These are phyloP conservation scores for Penicillium sp. DNA, from an alignment of 2,329 filamentous ascomycete species.

Conservation along the genomic window DNA sequence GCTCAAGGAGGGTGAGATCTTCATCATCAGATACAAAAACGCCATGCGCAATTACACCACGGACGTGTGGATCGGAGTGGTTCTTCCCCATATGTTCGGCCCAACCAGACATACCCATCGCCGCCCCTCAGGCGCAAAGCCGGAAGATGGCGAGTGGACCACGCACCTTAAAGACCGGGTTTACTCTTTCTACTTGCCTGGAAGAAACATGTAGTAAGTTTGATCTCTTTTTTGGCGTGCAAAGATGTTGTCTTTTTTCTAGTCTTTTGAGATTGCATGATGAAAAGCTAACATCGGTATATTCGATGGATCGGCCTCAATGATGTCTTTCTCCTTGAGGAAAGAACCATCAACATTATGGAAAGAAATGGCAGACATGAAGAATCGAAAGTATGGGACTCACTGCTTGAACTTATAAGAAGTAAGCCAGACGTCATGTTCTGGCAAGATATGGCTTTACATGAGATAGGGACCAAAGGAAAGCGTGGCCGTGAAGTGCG, in stretches of 20 bases:
- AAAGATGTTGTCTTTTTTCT: neutral
- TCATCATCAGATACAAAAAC: constrained; percentile 16
- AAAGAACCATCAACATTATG: neutral
- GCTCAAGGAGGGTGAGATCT: constrained; percentile 6
- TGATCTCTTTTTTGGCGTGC: neutral
- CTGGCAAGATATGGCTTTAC: constrained; percentile 15
- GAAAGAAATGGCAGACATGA: neutral
- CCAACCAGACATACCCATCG: constrained; percentile 1
- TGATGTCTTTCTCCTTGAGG: constrained; percentile 7
- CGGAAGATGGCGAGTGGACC: constrained; percentile 2
- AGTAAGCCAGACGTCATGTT: constrained; percentile 4
- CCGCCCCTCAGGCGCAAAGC: constrained; percentile 8
- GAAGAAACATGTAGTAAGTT: constrained; percentile 19
- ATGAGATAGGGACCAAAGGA: constrained; percentile 9
- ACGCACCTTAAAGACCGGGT: constrained; percentile 5
- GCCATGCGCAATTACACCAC: constrained; percentile 1
- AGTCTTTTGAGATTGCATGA: neutral
- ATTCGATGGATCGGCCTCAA: constrained; percentile 9
- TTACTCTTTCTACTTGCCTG: constrained; percentile 16
- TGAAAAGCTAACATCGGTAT: neutral
- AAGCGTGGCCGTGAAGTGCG: constrained; percentile 6
- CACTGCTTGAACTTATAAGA: constrained; percentile 4
- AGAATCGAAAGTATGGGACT: constrained; percentile 5
- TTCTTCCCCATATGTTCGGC: constrained; percentile 5
- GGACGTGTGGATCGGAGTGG: constrained; percentile 15